Evolutionary conservation across 768 basidiomycete genomes (phyloP).

Genomic region (Lanmaoa pseudosensibilis): DNA sequence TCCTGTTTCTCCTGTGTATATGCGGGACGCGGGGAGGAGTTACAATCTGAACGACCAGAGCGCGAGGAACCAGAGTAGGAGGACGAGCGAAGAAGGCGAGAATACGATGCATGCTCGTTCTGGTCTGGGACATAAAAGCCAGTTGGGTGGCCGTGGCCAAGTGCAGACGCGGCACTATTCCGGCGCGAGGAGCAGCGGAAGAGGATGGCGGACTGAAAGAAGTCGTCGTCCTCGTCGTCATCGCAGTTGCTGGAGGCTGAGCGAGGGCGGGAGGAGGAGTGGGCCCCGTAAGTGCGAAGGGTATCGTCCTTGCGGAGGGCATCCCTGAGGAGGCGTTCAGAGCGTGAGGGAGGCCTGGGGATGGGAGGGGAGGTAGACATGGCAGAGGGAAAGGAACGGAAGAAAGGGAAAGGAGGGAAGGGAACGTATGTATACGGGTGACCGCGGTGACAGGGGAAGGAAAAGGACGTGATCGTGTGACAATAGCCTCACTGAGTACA

Average conservation of each 20-base stretch:
- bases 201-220: conserved; percentile 31
- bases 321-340: conserved; percentile 56
- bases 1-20: conserved; percentile 20
- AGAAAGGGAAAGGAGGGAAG: not conserved
- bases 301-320: conserved; percentile 51
- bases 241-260: conserved; percentile 26
- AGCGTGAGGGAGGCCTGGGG: conserved; percentile 47
- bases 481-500: conserved; percentile 17
- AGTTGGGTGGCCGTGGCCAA: conserved; percentile 6
- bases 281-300: conserved; percentile 33
- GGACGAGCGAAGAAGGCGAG: conserved; percentile 27
- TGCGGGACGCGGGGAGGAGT: conserved; percentile 11
- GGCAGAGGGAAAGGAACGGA: conserved; percentile 14
- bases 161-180: conserved; percentile 21
- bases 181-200: conserved; percentile 22
- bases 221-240: conserved; percentile 28
- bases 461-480: conserved; percentile 29
- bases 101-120: conserved; percentile 27
- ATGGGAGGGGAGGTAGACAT: conserved; percentile 13
- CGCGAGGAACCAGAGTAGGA: conserved; percentile 30
- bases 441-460: conserved; percentile 23
- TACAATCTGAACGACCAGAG: conserved; percentile 23
- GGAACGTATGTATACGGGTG: conserved; percentile 24
- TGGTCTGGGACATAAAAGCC: conserved; percentile 37
- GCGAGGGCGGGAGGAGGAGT: conserved; percentile 30